Evolutionary conservation across 2,329 filamentous ascomycete species (phyloP).

Genomic region (Nemania sp.): DNA sequence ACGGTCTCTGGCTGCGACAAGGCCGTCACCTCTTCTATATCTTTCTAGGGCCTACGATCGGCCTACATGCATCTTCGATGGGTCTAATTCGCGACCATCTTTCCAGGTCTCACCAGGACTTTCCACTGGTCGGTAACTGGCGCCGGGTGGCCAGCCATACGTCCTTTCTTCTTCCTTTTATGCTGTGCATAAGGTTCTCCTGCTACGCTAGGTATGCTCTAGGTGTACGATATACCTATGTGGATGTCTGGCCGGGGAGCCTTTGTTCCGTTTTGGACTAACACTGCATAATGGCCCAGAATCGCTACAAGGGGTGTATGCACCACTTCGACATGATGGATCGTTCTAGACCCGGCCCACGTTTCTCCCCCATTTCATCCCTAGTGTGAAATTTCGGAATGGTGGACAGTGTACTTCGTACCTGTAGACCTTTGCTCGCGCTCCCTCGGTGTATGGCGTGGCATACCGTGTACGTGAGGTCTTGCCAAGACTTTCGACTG

Average conservation of each 20-base stretch:
- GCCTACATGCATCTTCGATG: conserved; percentile 30
- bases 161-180: not conserved
- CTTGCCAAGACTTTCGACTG: not conserved
- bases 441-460: conserved; percentile 19
- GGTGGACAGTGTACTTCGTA: conserved; percentile 8
- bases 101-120: not conserved
- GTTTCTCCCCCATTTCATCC: conserved; percentile 18
- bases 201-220: not conserved
- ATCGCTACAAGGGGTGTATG: conserved; percentile 25
- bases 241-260: conserved; percentile 2
- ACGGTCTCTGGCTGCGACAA: conserved; percentile 16
- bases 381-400: conserved; percentile 11
- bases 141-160: not conserved
- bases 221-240: conserved; percentile 26
- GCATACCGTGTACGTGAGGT: not conserved
- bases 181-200: conserved; percentile 15
- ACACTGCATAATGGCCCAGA: conserved; percentile 26
- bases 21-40: conserved; percentile 8
- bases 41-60: conserved; percentile 28
- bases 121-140: conserved; percentile 1
- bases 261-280: conserved; percentile 27
- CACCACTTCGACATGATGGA: conserved; percentile 20
- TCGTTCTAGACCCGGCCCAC: conserved; percentile 27
- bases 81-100: conserved; percentile 14
- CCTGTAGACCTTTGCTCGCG: not conserved